Evolutionary conservation across 208 protist genomes (phyloP), one percentile per base, ranked within the genome.

Genomic region (Acanthamoeba healyi): DNA sequence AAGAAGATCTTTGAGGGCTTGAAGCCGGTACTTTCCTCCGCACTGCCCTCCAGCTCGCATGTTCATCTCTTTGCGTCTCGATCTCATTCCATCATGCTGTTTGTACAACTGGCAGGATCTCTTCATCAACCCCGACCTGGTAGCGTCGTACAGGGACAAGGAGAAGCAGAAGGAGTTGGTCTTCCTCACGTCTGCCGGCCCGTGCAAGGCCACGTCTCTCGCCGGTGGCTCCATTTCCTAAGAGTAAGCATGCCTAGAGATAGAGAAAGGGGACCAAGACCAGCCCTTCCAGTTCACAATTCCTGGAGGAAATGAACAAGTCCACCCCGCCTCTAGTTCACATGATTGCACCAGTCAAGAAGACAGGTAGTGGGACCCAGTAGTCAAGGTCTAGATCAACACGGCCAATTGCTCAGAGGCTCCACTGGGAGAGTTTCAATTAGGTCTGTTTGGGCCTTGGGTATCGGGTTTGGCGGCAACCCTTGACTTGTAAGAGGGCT

Each of bases 1-100:
- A 88, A 84, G 56, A 94, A 94, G 91, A 88, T 74, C 49, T 94
- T 94, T 38, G 72, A 84, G 19, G 54, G 54, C 84, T 54, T 91
- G n/a, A 91, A 91, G 58, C 84, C 84, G 84, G 84, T 91, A 91
- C n/a, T n/a, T n/a, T n/a, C n/a, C 65, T 77, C n/a, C 34, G 29
- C 24, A 29, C 44, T 34, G 26, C 74, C 36, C 38, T 54, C 51
- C 67, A 34, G 2, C 14, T 24, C 63, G n/a, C 14, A 54, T 22
- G 49, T 54, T 1, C 46, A 6, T 51, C 17, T 10, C 0, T 10
- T 32, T 46, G 38, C 72, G 9, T 9, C 14, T 1, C 44, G 17
- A 24, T 82, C n/a, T 5, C 72, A 54, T 22, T 32, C 0, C n/a
- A 2, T 42, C 12, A 1, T 34, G 24, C 29, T 67, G 12, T 36